Evolutionary conservation across 305 asterid species (phyloP), one percentile per base, ranked within the genome.

Genomic region (Ilex paraguariensis): DNA sequence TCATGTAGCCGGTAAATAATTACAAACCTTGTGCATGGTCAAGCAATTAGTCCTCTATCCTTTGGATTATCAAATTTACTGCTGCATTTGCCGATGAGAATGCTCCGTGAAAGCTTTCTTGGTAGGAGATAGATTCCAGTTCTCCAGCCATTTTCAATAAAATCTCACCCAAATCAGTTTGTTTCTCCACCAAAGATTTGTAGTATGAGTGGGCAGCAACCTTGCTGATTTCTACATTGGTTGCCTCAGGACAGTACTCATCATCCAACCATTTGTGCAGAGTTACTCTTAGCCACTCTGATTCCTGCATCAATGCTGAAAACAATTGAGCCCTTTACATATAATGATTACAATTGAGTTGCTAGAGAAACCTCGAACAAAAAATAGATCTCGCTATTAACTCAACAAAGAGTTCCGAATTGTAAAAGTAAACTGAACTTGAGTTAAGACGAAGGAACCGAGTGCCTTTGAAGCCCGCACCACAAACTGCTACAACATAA

Each of bases 41-140:
- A 64, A 45, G 59, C 77, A 21, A 21, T 21, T 21, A 21, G 45
- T 68, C 76, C 61, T 76, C 73, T 52, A 88, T 81, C 62, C 95
- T 76, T 73, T 86, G 88, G 57, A 84, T 60, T 62, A 91, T 79
- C 39, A 91, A 95, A 81, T 67, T 71, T 16, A 91, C 81, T 11
- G 98, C 98, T 57, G 98, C 98, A 76, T 91, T 91, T 65, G 98
- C 96, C 2, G 98, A 77, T 45, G 98, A 84, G 70, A 86, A 91
- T 61, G 98, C 98, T 68, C 98, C 98, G 36, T 88, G 98, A 70
- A 91, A 91, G 87, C 96, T 91, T 71, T 91, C 96, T 72, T 91
- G 90, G 73, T 91, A 91, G 45, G 96, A 91, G 67, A 91, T 79
- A 42, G 96, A 77, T 64, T 86, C 91, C 83, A 91, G 66, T 42